Conservation (phyloP, 768 basidiomycete genomes). For the Phlebiopsis gigantea region DNA sequence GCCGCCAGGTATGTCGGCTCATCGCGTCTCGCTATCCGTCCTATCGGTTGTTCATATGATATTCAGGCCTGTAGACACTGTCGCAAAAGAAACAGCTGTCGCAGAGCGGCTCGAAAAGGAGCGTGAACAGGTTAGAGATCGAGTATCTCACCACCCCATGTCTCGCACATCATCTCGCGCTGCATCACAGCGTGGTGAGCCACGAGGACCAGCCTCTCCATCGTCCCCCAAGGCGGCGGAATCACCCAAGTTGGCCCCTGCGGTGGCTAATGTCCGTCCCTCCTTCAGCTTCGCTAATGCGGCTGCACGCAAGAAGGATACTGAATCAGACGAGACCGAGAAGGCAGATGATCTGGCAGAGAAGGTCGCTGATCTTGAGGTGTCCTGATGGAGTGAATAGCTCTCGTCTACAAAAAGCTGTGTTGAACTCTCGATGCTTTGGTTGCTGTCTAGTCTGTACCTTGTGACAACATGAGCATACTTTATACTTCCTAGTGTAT, state of each 20-base stretch:
- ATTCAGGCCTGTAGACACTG: conserved; percentile 77
- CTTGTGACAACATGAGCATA: background rate
- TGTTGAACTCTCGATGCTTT: background rate
- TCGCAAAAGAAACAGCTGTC: conserved; percentile 70
- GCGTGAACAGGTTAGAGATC: conserved; percentile 38
- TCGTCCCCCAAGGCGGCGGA: conserved; percentile 28
- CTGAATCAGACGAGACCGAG: conserved; percentile 22
- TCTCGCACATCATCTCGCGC: conserved; percentile 37
- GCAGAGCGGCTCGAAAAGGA: conserved; percentile 67
- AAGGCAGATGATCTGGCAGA: conserved; percentile 31
- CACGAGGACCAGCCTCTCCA: conserved; percentile 19
- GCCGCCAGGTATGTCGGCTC: conserved; percentile 57
- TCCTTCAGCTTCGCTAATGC: conserved; percentile 80
- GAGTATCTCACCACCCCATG: conserved; percentile 33
- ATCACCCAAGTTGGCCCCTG: conserved; percentile 20
- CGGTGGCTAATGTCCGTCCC: conserved; percentile 54
- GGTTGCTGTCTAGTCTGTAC: background rate
- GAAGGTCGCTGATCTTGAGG: background rate
- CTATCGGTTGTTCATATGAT: background rate
- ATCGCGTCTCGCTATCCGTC: background rate
- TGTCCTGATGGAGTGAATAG: background rate
- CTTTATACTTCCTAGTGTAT: background rate
- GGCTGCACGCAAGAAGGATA: conserved; percentile 34
- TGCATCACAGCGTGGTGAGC: conserved; percentile 23
- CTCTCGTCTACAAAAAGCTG: background rate